A percentile compares a stretch with the other conserved stretches of the same genome.
Evolutionary conservation across 495 filamentous ascomycete species (phyloP).

Genomic region (Aspergillus sclerotiicarbonarius): DNA sequence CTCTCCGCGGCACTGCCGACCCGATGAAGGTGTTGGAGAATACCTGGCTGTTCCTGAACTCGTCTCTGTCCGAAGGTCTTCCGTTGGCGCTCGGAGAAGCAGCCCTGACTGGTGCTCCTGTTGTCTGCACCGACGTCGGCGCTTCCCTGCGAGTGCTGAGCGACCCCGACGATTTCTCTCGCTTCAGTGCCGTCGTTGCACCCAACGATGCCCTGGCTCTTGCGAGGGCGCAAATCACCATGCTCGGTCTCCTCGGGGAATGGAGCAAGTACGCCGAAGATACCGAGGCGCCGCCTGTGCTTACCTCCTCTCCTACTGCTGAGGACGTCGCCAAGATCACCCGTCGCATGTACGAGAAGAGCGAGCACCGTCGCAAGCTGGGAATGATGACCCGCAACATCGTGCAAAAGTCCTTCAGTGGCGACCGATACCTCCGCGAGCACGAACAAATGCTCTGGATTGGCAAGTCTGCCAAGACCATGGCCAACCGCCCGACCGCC

Average conservation of each 20-base stretch:
- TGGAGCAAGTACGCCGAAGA: slow-evolving; percentile 57
- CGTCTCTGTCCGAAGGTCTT: slow-evolving; percentile 63
- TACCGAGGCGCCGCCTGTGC: slow-evolving; percentile 38
- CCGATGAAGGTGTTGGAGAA: slow-evolving; percentile 57
- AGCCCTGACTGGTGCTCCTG: slow-evolving; percentile 60
- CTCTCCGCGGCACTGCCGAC: slow-evolving; percentile 55
- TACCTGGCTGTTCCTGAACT: slow-evolving; percentile 68
- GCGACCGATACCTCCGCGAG: slow-evolving; percentile 62
- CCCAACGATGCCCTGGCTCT: slow-evolving; percentile 60
- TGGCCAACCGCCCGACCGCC: slow-evolving; percentile 31
- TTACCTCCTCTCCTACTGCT: slow-evolving; percentile 47
- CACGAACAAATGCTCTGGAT: slow-evolving; percentile 72
- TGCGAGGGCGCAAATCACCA: slow-evolving; percentile 60
- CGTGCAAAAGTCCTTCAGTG: slow-evolving; percentile 60
- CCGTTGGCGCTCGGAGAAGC: slow-evolving; percentile 66
- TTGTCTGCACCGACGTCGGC: slow-evolving; percentile 65
- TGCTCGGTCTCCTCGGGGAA: slow-evolving; percentile 59
- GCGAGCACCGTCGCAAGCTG: slow-evolving; percentile 52
- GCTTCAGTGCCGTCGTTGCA: slow-evolving; percentile 61
- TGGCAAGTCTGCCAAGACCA: slow-evolving; percentile 47
- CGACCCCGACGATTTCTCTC: slow-evolving; percentile 54
- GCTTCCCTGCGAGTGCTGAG: slow-evolving; percentile 63
- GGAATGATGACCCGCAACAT: slow-evolving; percentile 61
- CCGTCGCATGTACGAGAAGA: slow-evolving; percentile 62
- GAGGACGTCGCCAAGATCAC: slow-evolving; percentile 55